phyloP scores from a whole-genome alignment of 2,329 filamentous ascomycete genomes.

The Neofusicoccum laricinum region DNA sequence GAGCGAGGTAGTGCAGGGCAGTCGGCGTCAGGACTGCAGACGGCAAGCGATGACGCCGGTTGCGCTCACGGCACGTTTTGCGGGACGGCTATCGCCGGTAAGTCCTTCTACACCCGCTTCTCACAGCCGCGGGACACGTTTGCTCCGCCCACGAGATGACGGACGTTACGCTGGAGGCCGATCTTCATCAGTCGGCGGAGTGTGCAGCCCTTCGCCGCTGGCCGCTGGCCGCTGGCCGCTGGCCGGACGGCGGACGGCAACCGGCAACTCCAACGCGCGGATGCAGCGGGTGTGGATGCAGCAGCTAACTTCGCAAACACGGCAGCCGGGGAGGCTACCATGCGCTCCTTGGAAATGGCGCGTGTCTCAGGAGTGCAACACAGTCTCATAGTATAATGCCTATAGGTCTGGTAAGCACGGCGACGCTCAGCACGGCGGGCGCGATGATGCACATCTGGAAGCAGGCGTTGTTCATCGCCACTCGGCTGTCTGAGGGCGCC shows the following conservation, averaged over 20 bases:
- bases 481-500: neutral
- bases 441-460: neutral
- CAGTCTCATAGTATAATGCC: conserved; percentile 1
- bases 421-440: too few relatives aligned
- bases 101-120: neutral
- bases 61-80: neutral
- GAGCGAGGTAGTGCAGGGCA: neutral
- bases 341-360: neutral
- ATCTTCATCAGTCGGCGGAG: conserved; percentile 6
- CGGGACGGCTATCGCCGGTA: neutral
- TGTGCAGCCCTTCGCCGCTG: neutral
- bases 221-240: neutral
- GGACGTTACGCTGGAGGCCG: neutral
- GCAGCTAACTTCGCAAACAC: neutral
- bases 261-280: too few relatives aligned
- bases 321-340: neutral
- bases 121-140: neutral
- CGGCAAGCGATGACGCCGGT: neutral
- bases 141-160: neutral
- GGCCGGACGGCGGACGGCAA: neutral
- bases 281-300: neutral
- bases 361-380: conserved; percentile 10
- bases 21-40: neutral
- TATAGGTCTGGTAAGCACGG: conserved; percentile 7
- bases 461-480: neutral